Evolutionary conservation across 2,329 filamentous ascomycete species (phyloP).

Genomic region (Ophiostoma fasciatum): DNA sequence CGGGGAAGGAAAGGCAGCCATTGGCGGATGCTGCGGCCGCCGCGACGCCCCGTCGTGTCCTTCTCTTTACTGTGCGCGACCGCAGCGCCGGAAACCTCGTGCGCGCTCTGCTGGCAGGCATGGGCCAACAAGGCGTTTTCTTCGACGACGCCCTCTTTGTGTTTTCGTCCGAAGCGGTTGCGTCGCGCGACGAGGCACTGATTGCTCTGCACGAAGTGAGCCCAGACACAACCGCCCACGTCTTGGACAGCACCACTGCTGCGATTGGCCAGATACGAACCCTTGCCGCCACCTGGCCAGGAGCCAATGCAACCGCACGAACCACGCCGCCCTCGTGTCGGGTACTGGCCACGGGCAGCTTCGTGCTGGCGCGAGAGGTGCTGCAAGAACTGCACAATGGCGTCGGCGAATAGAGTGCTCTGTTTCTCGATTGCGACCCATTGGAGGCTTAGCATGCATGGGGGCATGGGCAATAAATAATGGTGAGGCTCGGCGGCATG

Average conservation of each 20-base stretch:
- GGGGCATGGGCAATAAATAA: too few species aligned
- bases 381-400: constrained; percentile 14
- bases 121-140: constrained; percentile 21
- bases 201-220: constrained; percentile 1
- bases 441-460: neutral
- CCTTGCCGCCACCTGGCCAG: constrained; percentile 13
- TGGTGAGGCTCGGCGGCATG: too few species aligned
- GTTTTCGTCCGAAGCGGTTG: constrained; percentile 6
- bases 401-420: constrained; percentile 5
- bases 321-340: constrained; percentile 19
- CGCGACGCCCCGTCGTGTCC: constrained; percentile 22
- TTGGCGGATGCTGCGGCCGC: too few species aligned
- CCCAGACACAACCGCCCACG: constrained; percentile 14
- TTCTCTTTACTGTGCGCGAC: constrained; percentile 84
- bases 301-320: too few species aligned
- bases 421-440: too few species aligned
- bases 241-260: constrained; percentile 39
- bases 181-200: neutral
- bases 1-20: constrained; percentile 12
- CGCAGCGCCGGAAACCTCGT: constrained; percentile 41
- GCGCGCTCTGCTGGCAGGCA: constrained; percentile 26
- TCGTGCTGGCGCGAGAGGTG: constrained; percentile 30
- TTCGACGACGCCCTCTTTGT: constrained; percentile 13
- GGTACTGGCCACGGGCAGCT: constrained; percentile 32
- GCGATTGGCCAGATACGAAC: constrained; percentile 33